Conservation (phyloP, 768 basidiomycete species). For the Paxillus rubicundulus region DNA sequence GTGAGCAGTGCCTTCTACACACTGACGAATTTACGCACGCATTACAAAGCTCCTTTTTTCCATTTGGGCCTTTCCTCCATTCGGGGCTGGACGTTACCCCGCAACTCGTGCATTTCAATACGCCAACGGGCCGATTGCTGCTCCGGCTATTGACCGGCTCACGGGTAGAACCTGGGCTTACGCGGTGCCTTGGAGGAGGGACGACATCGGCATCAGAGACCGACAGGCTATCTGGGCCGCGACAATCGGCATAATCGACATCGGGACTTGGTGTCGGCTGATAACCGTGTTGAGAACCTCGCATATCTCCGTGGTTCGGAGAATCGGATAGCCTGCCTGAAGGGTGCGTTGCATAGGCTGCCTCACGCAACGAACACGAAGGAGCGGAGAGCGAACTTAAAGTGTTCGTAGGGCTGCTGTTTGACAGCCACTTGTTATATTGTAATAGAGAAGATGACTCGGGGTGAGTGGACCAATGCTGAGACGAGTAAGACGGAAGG, state of each 20-base stretch:
- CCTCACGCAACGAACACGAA: slow-evolving; percentile 30
- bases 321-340: slow-evolving; percentile 42
- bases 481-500: slow-evolving; percentile 27
- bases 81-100: slow-evolving; percentile 81
- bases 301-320: slow-evolving; percentile 25
- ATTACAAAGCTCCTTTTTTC: slow-evolving; percentile 90
- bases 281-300: slow-evolving; percentile 36
- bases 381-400: slow-evolving; percentile 19
- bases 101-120: slow-evolving; percentile 76
- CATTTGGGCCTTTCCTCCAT: slow-evolving; percentile 89
- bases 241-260: slow-evolving; percentile 37
- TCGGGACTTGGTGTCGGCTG: slow-evolving; percentile 38
- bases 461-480: slow-evolving; percentile 25
- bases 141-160: slow-evolving; percentile 43
- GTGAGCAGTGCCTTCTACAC: slow-evolving; percentile 16
- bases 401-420: slow-evolving; percentile 27
- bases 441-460: slow-evolving; percentile 30
- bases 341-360: slow-evolving; percentile 24
- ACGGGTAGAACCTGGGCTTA: slow-evolving; percentile 50
- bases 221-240: slow-evolving; percentile 30
- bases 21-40: slow-evolving; percentile 57
- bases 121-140: slow-evolving; percentile 68
- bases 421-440: slow-evolving; percentile 31
- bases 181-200: slow-evolving; percentile 55
- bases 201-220: slow-evolving; percentile 42